phyloP scores from a whole-genome alignment of 208 protist species.

The Leptomonas pyrrhocoris region DNA sequence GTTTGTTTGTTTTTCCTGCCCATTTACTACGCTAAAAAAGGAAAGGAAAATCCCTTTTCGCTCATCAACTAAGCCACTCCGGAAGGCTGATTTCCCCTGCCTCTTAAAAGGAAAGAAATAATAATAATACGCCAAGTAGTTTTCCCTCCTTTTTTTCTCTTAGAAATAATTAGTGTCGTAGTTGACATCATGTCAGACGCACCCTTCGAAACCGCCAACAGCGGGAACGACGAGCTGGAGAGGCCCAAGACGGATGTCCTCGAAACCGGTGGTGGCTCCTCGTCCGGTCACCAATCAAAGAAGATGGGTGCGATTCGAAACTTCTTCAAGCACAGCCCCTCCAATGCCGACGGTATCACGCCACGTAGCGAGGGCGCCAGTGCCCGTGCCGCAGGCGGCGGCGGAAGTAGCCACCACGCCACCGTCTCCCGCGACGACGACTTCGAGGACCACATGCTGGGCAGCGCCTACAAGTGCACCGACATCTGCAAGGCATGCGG shows the following conservation, averaged over 20 bases:
- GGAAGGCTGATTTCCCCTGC: neutral
- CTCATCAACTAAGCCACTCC: no score
- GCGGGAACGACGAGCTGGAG: neutral
- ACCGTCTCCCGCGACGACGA: conserved; percentile 22
- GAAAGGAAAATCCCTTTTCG: no score
- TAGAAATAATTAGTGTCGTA: neutral
- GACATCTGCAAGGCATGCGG: conserved; percentile 52
- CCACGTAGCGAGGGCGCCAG: conserved; percentile 6
- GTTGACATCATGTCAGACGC: conserved; percentile 7
- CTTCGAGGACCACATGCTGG: conserved; percentile 56
- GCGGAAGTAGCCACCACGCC: conserved; percentile 7
- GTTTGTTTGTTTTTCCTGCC: neutral
- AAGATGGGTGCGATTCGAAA: conserved; percentile 20
- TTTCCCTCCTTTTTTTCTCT: neutral
- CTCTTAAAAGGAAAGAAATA: no score
- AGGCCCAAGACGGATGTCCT: neutral
- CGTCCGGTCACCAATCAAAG: neutral
- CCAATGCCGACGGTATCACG: conserved; percentile 4
- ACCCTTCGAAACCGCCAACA: neutral
- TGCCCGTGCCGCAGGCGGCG: neutral
- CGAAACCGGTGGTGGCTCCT: neutral
- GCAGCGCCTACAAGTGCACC: conserved; percentile 30
- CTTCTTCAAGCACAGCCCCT: conserved; percentile 21
- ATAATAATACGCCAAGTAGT: neutral
- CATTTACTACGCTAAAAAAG: neutral